Conservation (phyloP, 2,329 filamentous ascomycete genomes). For the Penicillium sp. region DNA sequence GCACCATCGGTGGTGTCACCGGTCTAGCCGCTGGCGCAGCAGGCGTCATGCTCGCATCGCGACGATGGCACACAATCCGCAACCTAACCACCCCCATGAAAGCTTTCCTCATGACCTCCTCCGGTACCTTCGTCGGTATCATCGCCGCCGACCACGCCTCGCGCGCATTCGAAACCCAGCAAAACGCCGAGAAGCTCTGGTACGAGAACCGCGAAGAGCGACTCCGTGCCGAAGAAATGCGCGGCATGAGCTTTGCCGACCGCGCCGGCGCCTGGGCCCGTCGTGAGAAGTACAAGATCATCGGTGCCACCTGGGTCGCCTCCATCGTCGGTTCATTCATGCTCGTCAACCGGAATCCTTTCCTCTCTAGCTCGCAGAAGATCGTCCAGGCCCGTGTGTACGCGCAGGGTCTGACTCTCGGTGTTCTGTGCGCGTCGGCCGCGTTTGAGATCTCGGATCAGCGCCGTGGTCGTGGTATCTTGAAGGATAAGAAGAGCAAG, state of each 20-base stretch:
- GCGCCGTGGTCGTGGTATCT: constrained; percentile 56
- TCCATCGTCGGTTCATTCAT: constrained; percentile 70
- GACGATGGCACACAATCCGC: constrained; percentile 72
- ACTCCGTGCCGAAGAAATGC: constrained; percentile 50
- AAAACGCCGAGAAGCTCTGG: constrained; percentile 65
- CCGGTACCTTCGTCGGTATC: constrained; percentile 80
- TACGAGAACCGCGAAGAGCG: constrained; percentile 58
- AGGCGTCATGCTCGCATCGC: constrained; percentile 63
- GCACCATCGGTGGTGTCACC: constrained; percentile 63
- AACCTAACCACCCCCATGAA: constrained; percentile 82
- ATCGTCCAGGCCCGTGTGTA: constrained; percentile 92
- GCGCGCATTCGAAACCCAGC: constrained; percentile 63
- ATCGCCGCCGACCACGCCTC: constrained; percentile 73
- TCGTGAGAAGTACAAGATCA: constrained; percentile 79
- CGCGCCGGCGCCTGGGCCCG: constrained; percentile 67
- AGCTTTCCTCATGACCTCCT: constrained; percentile 78
- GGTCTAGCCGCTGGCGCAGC: constrained; percentile 63
- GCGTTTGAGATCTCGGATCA: constrained; percentile 78
- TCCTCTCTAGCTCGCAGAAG: constrained; percentile 73
- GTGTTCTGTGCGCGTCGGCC: constrained; percentile 74
- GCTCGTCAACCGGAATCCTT: constrained; percentile 71
- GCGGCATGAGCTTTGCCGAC: constrained; percentile 54
- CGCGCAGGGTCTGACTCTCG: constrained; percentile 81
- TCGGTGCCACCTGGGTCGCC: constrained; percentile 74
- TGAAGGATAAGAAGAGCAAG: constrained; percentile 66